Conservation (phyloP, 495 filamentous ascomycete species). For the Annulohypoxylon maeteangense region DNA sequence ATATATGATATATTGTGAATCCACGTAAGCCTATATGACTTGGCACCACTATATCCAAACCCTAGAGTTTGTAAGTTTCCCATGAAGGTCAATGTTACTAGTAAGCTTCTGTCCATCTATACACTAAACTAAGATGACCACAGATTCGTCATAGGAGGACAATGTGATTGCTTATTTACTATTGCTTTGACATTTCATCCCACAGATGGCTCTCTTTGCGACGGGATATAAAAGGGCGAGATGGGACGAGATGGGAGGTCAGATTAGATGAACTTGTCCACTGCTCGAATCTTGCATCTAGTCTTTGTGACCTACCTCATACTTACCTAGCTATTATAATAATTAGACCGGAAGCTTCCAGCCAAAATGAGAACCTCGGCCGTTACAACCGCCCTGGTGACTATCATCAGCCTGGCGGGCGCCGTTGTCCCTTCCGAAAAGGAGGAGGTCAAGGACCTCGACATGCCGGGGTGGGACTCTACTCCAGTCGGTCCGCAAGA, state of each 20-base stretch:
- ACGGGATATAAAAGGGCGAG: not conserved
- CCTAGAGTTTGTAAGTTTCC: not conserved
- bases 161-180: not conserved
- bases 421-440: conserved; percentile 4
- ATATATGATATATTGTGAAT: not conserved
- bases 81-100: not conserved
- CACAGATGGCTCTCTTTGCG: not conserved
- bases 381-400: not conserved
- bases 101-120: not conserved
- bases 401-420: not conserved
- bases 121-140: not conserved
- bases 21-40: not conserved
- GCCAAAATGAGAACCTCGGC: conserved; percentile 6
- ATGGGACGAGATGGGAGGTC: not conserved
- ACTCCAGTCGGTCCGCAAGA: not conserved
- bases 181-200: not conserved
- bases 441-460: not conserved
- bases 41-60: not conserved
- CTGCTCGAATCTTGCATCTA: not conserved
- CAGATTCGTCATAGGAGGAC: not conserved
- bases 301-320: not conserved
- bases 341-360: not conserved
- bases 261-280: not conserved
- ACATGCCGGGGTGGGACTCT: conserved; percentile 10
- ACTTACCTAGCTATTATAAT: not conserved